phyloP scores from a whole-genome alignment of 495 filamentous ascomycete genomes.

The Hypoxylon fuscum region DNA sequence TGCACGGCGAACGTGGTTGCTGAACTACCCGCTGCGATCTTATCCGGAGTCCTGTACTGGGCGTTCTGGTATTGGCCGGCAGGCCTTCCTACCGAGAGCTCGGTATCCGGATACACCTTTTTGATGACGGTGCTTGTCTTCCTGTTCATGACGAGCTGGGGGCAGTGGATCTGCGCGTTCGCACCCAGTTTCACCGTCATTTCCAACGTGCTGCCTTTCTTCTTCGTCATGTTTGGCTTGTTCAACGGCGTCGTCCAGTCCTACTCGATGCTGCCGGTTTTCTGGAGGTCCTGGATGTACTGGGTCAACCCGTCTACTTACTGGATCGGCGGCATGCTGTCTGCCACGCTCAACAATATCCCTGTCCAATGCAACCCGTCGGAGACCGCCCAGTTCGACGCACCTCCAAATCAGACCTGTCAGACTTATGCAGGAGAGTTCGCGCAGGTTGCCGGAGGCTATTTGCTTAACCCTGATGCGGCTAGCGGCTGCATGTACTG shows the following conservation, averaged over 20 bases:
- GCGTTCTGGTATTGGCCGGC: constrained; percentile 82
- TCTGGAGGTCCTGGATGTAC: constrained; percentile 86
- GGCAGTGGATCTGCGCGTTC: constrained; percentile 86
- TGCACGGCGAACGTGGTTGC: constrained; percentile 76
- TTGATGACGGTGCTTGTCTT: constrained; percentile 85
- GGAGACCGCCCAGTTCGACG: constrained; percentile 73
- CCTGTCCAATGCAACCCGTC: constrained; percentile 63
- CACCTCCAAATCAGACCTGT: constrained; percentile 71
- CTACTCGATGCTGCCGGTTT: constrained; percentile 67
- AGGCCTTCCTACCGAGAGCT: constrained; percentile 71
- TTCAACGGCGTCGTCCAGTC: constrained; percentile 81
- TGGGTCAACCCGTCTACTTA: constrained; percentile 75
- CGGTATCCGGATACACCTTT: constrained; percentile 80
- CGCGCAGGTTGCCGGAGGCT: constrained; percentile 57
- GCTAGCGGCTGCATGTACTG: constrained; percentile 77
- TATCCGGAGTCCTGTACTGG: constrained; percentile 74
- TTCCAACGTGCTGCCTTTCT: constrained; percentile 77
- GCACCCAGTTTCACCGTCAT: constrained; percentile 84
- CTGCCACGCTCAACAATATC: constrained; percentile 63
- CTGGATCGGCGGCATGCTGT: constrained; percentile 79
- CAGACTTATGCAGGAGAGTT: constrained; percentile 67
- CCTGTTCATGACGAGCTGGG: constrained; percentile 80
- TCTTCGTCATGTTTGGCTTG: constrained; percentile 78
- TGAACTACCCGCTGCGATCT: constrained; percentile 77
- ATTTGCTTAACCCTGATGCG: constrained; percentile 66